These are phyloP conservation scores for Paraleonurus japonicus DNA, from an alignment of 257 asterid genomes.

Conservation along the genomic window DNA sequence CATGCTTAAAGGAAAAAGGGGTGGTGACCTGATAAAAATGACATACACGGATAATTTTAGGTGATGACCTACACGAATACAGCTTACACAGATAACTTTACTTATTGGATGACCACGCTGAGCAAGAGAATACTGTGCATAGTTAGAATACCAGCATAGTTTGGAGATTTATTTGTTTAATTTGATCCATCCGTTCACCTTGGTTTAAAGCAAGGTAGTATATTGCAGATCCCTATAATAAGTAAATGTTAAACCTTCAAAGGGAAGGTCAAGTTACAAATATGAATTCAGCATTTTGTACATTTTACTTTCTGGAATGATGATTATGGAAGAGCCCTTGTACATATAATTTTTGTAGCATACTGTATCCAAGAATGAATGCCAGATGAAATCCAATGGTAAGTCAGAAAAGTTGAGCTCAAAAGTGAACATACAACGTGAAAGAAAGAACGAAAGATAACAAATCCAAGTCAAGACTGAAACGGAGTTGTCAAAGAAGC, in stretches of 20 bases:
- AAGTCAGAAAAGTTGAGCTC: neutral
- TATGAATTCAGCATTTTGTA: neutral
- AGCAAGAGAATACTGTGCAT: neutral
- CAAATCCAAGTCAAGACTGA: neutral
- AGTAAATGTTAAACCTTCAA: neutral
- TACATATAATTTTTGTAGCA: neutral
- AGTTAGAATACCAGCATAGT: neutral
- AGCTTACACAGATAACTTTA: neutral
- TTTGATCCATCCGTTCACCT: neutral
- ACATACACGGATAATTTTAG: neutral
- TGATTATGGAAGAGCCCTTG: neutral
- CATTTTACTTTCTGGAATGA: neutral
- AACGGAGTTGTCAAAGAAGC: constrained; percentile 2
- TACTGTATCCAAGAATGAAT: neutral
- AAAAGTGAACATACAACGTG: constrained; percentile 1
- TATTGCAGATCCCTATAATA: neutral
- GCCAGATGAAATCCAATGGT: neutral
- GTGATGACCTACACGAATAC: neutral
- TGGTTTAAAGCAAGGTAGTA: neutral
- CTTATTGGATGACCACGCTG: neutral
- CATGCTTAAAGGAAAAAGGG: neutral
- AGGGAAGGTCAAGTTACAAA: neutral
- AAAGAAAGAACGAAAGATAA: constrained; percentile 3
- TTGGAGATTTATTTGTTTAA: neutral
- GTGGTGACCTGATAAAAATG: neutral